A percentile compares a stretch with the other conserved stretches of the same genome.
These are phyloP conservation scores for Monosporascus sp. DNA, from an alignment of 2,329 filamentous ascomycete species.

Conservation along the genomic window DNA sequence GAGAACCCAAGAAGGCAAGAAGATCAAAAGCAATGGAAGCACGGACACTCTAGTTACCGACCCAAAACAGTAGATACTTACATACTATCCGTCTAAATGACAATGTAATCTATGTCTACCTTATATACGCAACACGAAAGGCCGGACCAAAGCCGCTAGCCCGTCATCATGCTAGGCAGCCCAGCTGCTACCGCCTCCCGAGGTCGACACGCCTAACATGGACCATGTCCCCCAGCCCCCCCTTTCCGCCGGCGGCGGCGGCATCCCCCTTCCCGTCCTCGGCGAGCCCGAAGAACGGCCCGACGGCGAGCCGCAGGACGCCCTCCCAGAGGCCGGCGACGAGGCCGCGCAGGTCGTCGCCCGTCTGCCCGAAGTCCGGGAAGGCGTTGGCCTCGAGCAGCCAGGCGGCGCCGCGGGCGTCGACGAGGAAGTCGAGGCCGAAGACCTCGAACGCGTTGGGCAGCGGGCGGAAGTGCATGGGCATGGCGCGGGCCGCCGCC, in stretches of 20 bases:
- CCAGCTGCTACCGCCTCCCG: constrained; percentile 29
- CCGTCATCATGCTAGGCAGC: not conserved
- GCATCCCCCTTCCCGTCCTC: constrained; percentile 14
- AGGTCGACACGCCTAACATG: constrained; percentile 49
- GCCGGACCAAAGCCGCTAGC: too few species aligned
- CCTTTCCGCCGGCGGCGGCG: constrained; percentile 17
- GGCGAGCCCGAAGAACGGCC: constrained; percentile 56
- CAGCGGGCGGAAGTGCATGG: constrained; percentile 85
- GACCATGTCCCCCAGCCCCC: constrained; percentile 39
- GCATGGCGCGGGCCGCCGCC: constrained; percentile 77
- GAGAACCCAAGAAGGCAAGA: too few species aligned
- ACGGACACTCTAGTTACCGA: too few species aligned
- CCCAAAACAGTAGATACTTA: too few species aligned
- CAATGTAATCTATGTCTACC: not conserved
- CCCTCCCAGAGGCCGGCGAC: constrained; percentile 74
- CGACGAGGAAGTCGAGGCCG: constrained; percentile 85
- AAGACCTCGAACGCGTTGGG: constrained; percentile 89
- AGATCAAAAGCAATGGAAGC: too few species aligned
- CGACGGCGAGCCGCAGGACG: constrained; percentile 62
- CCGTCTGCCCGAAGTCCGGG: constrained; percentile 92
- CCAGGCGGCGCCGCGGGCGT: constrained; percentile 59
- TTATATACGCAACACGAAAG: not conserved
- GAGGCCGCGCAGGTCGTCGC: constrained; percentile 63
- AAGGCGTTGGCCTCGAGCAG: constrained; percentile 93
- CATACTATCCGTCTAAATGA: too few species aligned